These are phyloP conservation scores for Bacidia rubella DNA, from an alignment of 495 filamentous ascomycete genomes.

Conservation along the genomic window DNA sequence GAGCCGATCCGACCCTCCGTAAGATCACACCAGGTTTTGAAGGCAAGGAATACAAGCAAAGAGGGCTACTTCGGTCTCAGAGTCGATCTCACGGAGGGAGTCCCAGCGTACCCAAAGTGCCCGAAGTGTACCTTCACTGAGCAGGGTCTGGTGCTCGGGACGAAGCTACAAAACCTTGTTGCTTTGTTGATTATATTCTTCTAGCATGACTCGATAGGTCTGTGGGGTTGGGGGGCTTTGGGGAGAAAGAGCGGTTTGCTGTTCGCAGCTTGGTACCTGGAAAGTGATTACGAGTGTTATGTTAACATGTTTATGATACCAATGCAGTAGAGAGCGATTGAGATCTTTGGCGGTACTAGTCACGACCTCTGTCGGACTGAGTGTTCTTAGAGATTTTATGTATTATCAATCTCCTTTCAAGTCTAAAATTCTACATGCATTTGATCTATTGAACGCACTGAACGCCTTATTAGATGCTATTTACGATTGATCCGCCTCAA, in stretches of 20 bases:
- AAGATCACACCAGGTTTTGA: conserved; percentile 46
- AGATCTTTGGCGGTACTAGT: background rate
- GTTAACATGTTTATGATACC: background rate
- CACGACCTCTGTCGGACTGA: too few relatives aligned
- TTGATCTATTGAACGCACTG: too few relatives aligned
- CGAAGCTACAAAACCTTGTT: too few relatives aligned
- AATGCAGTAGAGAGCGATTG: background rate
- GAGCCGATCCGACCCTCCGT: conserved; percentile 23
- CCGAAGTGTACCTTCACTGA: conserved; percentile 32
- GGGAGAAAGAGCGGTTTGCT: too few relatives aligned
- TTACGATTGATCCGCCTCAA: too few relatives aligned
- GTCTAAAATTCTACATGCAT: too few relatives aligned
- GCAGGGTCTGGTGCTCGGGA: background rate
- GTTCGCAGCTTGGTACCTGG: background rate
- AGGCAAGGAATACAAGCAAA: conserved; percentile 51
- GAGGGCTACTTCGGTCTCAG: conserved; percentile 42
- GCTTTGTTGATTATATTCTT: too few relatives aligned
- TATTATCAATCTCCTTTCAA: too few relatives aligned
- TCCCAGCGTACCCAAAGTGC: conserved; percentile 53
- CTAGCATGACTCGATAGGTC: too few relatives aligned
- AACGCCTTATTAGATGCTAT: too few relatives aligned
- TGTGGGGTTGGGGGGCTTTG: too few relatives aligned
- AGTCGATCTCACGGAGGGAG: conserved; percentile 29
- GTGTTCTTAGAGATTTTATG: too few relatives aligned
- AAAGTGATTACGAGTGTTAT: background rate